These are phyloP conservation scores for Solanum sejunctum DNA, from an alignment of 257 asterid species.

Conservation along the genomic window DNA sequence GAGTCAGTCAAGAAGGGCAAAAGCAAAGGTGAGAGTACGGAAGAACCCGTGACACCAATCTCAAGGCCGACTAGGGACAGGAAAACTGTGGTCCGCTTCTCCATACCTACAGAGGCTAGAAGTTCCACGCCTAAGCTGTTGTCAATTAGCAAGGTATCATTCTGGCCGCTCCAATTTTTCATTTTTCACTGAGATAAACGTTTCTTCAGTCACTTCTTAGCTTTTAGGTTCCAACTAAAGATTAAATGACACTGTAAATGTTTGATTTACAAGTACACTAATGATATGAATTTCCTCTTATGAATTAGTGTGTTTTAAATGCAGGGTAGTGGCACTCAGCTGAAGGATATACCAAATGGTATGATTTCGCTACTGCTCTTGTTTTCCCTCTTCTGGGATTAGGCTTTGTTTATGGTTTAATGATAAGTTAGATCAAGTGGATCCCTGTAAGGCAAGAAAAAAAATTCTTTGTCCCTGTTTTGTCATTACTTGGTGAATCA, in stretches of 20 bases:
- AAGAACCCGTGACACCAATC: constrained; percentile 23
- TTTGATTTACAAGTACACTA: background rate
- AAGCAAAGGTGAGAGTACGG: background rate
- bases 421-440: background rate
- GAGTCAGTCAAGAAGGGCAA: background rate
- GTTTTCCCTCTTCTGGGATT: background rate
- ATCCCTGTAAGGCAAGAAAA: background rate
- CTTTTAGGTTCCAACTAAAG: background rate
- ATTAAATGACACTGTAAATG: background rate
- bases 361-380: constrained; percentile 17
- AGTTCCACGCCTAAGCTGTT: constrained; percentile 29
- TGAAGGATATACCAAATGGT: constrained; percentile 46
- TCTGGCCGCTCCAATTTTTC: background rate
- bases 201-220: background rate
- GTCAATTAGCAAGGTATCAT: constrained; percentile 44
- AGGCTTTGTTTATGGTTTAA: background rate
- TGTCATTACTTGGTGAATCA: background rate
- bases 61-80: constrained; percentile 59
- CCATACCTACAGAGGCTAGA: constrained; percentile 17
- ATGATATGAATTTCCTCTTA: background rate
- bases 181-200: background rate
- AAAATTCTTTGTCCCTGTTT: background rate
- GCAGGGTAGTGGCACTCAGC: constrained; percentile 56
- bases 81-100: constrained; percentile 50
- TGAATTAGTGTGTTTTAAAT: background rate